Base-by-base conservation (phyloP, 331 rosid species). In the Saraca asoca region DNA sequence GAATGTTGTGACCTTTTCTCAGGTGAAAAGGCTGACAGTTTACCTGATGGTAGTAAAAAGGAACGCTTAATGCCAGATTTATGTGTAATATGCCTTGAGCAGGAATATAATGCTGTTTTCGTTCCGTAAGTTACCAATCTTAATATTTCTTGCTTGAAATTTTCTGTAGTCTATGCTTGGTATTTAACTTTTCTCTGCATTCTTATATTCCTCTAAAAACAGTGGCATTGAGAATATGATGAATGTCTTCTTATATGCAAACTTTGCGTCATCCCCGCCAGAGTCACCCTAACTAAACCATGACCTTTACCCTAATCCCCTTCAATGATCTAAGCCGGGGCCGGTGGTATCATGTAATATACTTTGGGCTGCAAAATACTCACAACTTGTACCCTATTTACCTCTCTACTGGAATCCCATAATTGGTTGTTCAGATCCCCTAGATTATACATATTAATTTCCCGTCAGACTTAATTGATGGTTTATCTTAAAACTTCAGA, bases 51-150 rank as follows among this genome's bases (percentile, higher is more conserved):
- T 51, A 64, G 80, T 18, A 90, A 80, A 80, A 88, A 69, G 68
- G 97, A 87, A 61, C 86, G 81, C 16, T 38, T 73, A 60, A 80
- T 93, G 90, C 97, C 98, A 51, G 83, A 93, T 68, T 75, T 93
- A 71, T 93, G 98, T 70, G 98, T 93, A 41, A 93, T 93, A 76
- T 93, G 98, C 81, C 98, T 93, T 2, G 98, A 90, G 81, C 89
- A 79, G 72, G 95, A 88, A 24, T 93, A 93, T 34, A 88, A 93
- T 73, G 89, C 97, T 3, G 98, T 93, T 73, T 90, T 93, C 80
- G 98, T 93, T 73, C 95, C 94, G 98, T 93, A 85, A 87, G 98
- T 59, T 58, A 38, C 67, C 76, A 39, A 65, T 69, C 72, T 64
- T 49, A 38, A 61, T 33, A 53, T 12, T 69, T 70, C 51, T 59